phyloP scores from a whole-genome alignment of 2,329 filamentous ascomycete species.

The Sclerotinia spermophila region DNA sequence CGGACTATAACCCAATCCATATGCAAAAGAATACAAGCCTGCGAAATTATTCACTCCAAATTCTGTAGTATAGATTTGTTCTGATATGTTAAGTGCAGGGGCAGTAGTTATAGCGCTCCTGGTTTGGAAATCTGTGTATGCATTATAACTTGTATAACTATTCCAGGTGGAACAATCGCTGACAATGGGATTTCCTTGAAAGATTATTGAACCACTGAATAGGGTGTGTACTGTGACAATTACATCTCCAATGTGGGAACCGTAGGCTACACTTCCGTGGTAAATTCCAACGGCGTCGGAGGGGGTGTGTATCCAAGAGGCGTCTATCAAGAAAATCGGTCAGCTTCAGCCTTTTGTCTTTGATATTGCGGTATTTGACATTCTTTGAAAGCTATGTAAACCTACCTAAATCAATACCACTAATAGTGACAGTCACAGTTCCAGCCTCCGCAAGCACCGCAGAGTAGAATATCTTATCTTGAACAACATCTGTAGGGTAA shows the following conservation, averaged over 20 bases:
- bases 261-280: slow-evolving; percentile 2
- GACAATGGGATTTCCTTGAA: neutral
- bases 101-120: neutral
- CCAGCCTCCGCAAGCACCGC: neutral
- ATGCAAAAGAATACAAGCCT: neutral
- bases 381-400: neutral
- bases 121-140: neutral
- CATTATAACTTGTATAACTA: neutral
- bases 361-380: neutral
- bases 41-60: neutral
- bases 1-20: neutral
- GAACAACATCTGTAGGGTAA: neutral
- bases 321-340: neutral
- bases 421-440: neutral
- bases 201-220: neutral
- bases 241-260: neutral
- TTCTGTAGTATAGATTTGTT: neutral
- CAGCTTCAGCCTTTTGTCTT: neutral
- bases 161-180: neutral
- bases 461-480: neutral
- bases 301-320: neutral
- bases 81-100: neutral
- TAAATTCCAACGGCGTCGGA: neutral
- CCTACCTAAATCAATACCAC: neutral
- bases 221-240: neutral